These are phyloP conservation scores for Aulographum hederae DNA, from an alignment of 2,329 filamentous ascomycete species.

Conservation along the genomic window DNA sequence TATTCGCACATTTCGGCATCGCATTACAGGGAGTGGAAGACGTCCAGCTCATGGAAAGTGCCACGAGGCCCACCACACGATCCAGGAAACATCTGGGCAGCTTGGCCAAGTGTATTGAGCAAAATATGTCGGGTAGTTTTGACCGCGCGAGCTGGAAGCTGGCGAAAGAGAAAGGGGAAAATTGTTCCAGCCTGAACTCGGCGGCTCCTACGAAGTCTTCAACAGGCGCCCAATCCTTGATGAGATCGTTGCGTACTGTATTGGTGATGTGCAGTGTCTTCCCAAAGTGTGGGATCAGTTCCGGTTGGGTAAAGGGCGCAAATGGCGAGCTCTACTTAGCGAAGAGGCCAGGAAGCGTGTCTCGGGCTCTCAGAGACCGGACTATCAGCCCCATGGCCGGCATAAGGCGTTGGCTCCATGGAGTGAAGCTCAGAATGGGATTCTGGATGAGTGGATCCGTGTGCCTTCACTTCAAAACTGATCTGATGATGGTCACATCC, in stretches of 20 bases:
- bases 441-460: constrained; percentile 11
- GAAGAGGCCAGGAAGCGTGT: constrained; percentile 2
- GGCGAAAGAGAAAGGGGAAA: constrained; percentile 9
- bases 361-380: constrained; percentile 2
- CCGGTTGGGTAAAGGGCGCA: constrained; percentile 1
- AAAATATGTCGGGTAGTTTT: background rate
- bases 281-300: constrained; percentile 5
- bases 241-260: constrained; percentile 12
- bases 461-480: constrained; percentile 8
- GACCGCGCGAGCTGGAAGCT: constrained; percentile 5
- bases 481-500: constrained; percentile 2
- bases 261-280: constrained; percentile 9
- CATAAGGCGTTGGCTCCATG: constrained; percentile 11
- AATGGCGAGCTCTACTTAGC: constrained; percentile 1
- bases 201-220: constrained; percentile 13
- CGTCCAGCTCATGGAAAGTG: constrained; percentile 10
- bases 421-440: constrained; percentile 11
- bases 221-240: constrained; percentile 11
- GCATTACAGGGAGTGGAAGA: constrained; percentile 8
- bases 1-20: constrained; percentile 9
- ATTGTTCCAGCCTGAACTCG: constrained; percentile 10
- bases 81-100: constrained; percentile 5
- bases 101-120: constrained; percentile 7
- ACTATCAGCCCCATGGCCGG: constrained; percentile 9
- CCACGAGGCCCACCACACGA: constrained; percentile 3